Conservation (phyloP, 1,139 yeast genomes). For the Hyphopichia burtonii region DNA sequence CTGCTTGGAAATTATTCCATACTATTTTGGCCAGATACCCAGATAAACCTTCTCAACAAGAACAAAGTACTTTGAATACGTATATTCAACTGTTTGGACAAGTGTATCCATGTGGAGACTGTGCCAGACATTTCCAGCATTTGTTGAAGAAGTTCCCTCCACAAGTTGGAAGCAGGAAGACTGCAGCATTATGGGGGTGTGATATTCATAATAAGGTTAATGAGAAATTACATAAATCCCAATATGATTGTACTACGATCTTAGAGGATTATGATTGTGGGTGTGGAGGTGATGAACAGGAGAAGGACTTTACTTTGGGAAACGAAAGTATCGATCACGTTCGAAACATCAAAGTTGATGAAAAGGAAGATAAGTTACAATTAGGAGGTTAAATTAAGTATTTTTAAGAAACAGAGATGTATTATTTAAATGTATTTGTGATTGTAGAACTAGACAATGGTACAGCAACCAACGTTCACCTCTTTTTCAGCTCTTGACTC, state of each 20-base stretch:
- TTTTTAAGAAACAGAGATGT: no score
- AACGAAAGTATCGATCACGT: slow-evolving; percentile 40
- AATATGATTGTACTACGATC: slow-evolving; percentile 80
- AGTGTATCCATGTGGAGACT: slow-evolving; percentile 91
- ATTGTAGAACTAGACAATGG: no score
- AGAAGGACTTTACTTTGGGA: slow-evolving; percentile 37
- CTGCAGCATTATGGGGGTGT: slow-evolving; percentile 97
- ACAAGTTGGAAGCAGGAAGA: slow-evolving; percentile 71
- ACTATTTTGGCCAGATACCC: slow-evolving; percentile 92
- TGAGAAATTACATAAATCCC: slow-evolving; percentile 62
- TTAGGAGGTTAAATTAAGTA: slow-evolving; percentile 29
- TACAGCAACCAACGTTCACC: slow-evolving; percentile 41
- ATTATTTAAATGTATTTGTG: no score
- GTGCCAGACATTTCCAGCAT: slow-evolving; percentile 85
- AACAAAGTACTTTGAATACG: slow-evolving; percentile 57
- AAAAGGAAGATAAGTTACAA: slow-evolving; percentile 35
- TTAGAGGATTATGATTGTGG: slow-evolving; percentile 95
- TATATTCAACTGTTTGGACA: slow-evolving; percentile 65
- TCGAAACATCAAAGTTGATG: slow-evolving; percentile 42
- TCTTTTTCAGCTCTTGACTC: slow-evolving; percentile 8
- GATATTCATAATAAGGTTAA: slow-evolving; percentile 88
- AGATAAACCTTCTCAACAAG: slow-evolving; percentile 65
- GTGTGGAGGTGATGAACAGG: slow-evolving; percentile 73
- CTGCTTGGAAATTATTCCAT: slow-evolving; percentile 87
- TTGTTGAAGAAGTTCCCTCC: slow-evolving; percentile 76